Conservation (phyloP, 225 moss, liverwort and hornwort genomes). For the Thuidium tamariscinum region DNA sequence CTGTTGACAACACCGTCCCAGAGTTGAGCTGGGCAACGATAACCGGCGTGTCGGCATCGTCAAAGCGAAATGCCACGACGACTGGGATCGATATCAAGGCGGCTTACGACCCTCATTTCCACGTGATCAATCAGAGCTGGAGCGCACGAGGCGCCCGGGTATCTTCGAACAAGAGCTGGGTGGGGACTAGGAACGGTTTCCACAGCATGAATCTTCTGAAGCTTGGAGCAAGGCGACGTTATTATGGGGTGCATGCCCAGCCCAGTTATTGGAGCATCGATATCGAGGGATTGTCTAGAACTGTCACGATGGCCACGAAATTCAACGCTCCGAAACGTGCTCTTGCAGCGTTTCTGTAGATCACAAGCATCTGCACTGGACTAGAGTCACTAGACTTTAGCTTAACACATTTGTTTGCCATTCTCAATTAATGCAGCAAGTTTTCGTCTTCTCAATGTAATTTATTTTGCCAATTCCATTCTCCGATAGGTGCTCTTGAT, state of each 20-base stretch:
- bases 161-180: background rate
- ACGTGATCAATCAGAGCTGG: background rate
- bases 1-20: slow-evolving; percentile 3
- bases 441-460: background rate
- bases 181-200: background rate
- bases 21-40: background rate
- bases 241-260: background rate
- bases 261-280: background rate
- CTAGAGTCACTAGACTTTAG: background rate
- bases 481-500: background rate
- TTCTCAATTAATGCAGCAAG: background rate
- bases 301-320: too few relatives aligned
- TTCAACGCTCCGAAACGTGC: background rate
- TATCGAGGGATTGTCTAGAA: background rate
- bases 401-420: background rate
- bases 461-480: background rate
- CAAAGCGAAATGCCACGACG: background rate
- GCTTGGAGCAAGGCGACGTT: background rate
- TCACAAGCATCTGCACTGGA: background rate
- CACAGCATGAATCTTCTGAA: background rate
- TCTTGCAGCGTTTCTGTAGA: background rate
- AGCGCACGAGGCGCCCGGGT: background rate
- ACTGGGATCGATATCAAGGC: background rate
- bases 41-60: background rate
- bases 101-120: background rate